Percentiles rank a stretch among this genome's conserved stretches.
phyloP scores from a whole-genome alignment of 192 early-diverging fungal species.

The Coemansia sp. region DNA sequence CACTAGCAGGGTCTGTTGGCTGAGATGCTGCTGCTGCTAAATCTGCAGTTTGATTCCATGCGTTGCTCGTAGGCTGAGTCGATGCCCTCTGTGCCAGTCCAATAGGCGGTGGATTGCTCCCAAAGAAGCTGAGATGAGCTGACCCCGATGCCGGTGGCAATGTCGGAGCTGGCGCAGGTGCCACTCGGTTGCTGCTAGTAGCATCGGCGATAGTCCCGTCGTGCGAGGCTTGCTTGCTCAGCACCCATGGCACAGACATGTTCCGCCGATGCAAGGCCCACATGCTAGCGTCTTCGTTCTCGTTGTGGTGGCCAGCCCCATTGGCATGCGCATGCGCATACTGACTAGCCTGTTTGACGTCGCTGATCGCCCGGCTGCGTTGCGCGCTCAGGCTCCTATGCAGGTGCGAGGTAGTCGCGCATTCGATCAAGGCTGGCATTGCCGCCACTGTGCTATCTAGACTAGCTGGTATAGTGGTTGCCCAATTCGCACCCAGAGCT shows the following conservation, averaged over 20 bases:
- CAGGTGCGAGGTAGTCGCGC: not conserved
- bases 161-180: not conserved
- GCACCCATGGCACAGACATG: constrained; percentile 45
- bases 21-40: not conserved
- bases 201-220: not conserved
- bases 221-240: constrained; percentile 5
- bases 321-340: constrained; percentile 8
- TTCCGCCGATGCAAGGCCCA: constrained; percentile 32
- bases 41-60: not conserved
- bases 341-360: constrained; percentile 13
- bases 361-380: constrained; percentile 35
- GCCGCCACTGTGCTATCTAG: constrained; percentile 16
- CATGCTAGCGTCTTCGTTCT: not conserved
- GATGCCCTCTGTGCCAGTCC: constrained; percentile 4
- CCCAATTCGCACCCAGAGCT: not conserved
- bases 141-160: not conserved
- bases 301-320: not conserved
- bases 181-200: not conserved
- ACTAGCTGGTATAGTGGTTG: not conserved
- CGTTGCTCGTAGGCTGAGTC: constrained; percentile 6
- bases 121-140: constrained; percentile 19
- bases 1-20: not conserved
- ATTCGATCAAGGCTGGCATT: not conserved
- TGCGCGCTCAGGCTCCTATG: constrained; percentile 32
- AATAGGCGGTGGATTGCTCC: constrained; percentile 9